These are phyloP conservation scores for Lyophyllum decastes DNA, from an alignment of 768 basidiomycete species.

Conservation along the genomic window DNA sequence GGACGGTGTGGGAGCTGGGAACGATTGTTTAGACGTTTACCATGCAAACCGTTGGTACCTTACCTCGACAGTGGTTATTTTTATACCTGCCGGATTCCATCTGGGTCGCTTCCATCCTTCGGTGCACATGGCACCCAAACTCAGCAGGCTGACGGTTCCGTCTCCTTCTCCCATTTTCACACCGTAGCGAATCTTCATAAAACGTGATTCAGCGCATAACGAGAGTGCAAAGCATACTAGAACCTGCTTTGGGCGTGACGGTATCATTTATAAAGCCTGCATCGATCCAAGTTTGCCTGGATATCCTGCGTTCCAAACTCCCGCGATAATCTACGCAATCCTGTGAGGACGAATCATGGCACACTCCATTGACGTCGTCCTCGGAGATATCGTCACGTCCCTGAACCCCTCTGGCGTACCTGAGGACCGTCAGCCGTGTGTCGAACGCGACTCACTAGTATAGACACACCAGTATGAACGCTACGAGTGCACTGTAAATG, in stretches of 20 bases:
- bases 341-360: constrained; percentile 42
- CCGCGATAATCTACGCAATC: constrained; percentile 44
- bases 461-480: constrained; percentile 77
- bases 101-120: constrained; percentile 88
- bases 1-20: constrained; percentile 79
- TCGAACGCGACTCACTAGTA: not conserved
- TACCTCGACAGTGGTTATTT: constrained; percentile 86
- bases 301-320: constrained; percentile 54
- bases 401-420: constrained; percentile 74
- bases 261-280: constrained; percentile 71
- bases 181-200: constrained; percentile 66
- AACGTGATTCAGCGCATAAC: not conserved
- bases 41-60: constrained; percentile 12
- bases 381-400: constrained; percentile 60
- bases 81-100: constrained; percentile 93
- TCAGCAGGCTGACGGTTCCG: constrained; percentile 85
- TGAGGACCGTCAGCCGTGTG: constrained; percentile 17
- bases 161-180: constrained; percentile 95
- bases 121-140: constrained; percentile 94
- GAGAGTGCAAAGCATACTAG: not conserved
- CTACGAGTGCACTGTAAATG: constrained; percentile 31
- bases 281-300: constrained; percentile 82
- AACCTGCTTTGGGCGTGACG: constrained; percentile 52
- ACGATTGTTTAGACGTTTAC: not conserved
- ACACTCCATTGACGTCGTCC: constrained; percentile 45